A percentile compares a stretch with the other conserved stretches of the same genome.
Evolutionary conservation across 768 basidiomycete genomes (phyloP).

Genomic region (Termitomyces bulborhizus): DNA sequence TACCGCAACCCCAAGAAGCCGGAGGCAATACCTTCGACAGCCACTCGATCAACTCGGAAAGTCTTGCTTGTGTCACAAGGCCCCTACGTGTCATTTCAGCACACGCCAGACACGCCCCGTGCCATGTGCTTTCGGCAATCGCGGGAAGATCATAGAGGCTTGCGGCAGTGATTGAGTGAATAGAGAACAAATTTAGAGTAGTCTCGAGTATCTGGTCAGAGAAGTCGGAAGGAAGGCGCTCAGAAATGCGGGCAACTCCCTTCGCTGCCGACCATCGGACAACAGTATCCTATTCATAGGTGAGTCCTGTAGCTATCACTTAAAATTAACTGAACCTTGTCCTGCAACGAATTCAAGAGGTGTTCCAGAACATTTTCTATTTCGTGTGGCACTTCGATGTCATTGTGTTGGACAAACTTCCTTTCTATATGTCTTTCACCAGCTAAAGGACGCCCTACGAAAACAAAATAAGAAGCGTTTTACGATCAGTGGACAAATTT

Average conservation of each 20-base stretch:
- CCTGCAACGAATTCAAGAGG: constrained; percentile 68
- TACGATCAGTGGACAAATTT: constrained; percentile 5
- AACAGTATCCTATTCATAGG: constrained; percentile 68
- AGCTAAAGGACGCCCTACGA: constrained; percentile 25
- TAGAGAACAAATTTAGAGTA: constrained; percentile 67
- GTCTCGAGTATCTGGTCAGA: constrained; percentile 78
- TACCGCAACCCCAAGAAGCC: neutral
- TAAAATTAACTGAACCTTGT: constrained; percentile 51
- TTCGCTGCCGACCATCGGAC: constrained; percentile 96
- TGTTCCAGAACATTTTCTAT: constrained; percentile 71
- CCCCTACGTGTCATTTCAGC: constrained; percentile 89
- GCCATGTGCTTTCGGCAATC: constrained; percentile 86
- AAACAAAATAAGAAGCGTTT: neutral
- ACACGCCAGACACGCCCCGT: constrained; percentile 87
- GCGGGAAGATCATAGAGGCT: constrained; percentile 67
- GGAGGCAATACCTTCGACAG: constrained; percentile 59
- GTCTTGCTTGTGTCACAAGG: constrained; percentile 50
- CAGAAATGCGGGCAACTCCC: constrained; percentile 78
- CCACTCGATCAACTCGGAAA: constrained; percentile 71
- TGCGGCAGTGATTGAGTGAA: constrained; percentile 62
- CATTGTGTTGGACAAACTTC: constrained; percentile 24
- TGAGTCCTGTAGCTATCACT: neutral
- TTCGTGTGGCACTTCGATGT: constrained; percentile 69
- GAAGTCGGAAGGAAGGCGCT: constrained; percentile 72
- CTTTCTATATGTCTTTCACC: constrained; percentile 16